A percentile compares a stretch with the other conserved stretches of the same genome.
phyloP scores from a whole-genome alignment of 1,284 basidiomycete genomes.

The Flammula alnicola region DNA sequence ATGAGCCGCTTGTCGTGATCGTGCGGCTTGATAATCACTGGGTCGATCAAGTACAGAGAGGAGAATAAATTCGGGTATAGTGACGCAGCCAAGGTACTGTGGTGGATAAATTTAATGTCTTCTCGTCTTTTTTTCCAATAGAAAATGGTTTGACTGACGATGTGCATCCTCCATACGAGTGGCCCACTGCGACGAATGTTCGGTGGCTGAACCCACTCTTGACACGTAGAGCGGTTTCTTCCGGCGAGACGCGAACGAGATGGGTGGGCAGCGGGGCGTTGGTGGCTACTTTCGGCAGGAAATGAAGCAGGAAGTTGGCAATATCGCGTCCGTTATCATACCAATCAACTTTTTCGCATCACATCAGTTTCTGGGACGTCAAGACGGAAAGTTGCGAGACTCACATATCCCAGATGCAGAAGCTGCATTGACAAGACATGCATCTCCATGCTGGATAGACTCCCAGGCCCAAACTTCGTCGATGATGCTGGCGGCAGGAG shows the following conservation, averaged over 20 bases:
- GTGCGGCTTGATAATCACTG: constrained; percentile 57
- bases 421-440: constrained; percentile 65
- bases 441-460: constrained; percentile 78
- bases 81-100: constrained; percentile 62
- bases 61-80: constrained; percentile 72
- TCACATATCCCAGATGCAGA: constrained; percentile 59
- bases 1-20: constrained; percentile 8
- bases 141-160: constrained; percentile 47
- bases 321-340: constrained; percentile 73
- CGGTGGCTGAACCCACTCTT: constrained; percentile 50
- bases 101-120: neutral
- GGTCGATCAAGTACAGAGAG: constrained; percentile 80
- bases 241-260: constrained; percentile 48
- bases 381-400: too few relatives aligned
- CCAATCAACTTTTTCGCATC: constrained; percentile 61
- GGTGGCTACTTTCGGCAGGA: constrained; percentile 50
- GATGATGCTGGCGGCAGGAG: constrained; percentile 41
- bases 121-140: constrained; percentile 6
- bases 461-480: constrained; percentile 86
- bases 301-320: constrained; percentile 68
- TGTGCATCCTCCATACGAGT: constrained; percentile 82
- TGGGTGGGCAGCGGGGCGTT: constrained; percentile 48
- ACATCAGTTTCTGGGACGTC: too few relatives aligned
- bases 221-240: constrained; percentile 45
- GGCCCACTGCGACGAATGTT: constrained; percentile 71